Evolutionary conservation across 2,329 filamentous ascomycete genomes (phyloP).

Genomic region (Neofusicoccum sp.): DNA sequence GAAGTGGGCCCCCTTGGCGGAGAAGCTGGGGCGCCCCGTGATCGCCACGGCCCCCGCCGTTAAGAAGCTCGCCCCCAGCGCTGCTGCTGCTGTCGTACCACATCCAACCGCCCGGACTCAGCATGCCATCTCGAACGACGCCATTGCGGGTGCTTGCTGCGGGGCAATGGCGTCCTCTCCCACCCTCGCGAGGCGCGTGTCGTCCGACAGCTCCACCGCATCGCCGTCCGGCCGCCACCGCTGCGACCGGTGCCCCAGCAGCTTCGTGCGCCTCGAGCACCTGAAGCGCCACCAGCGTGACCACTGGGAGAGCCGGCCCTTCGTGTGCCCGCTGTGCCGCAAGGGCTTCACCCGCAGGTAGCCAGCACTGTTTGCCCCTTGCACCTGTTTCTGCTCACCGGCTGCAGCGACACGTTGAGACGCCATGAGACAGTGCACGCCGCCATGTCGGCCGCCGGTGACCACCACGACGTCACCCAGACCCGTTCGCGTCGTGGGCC

Average conservation of each 20-base stretch:
- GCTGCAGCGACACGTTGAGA: background rate
- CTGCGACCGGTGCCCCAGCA: conserved; percentile 30
- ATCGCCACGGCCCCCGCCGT: background rate
- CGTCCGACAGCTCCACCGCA: background rate
- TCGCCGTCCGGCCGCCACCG: background rate
- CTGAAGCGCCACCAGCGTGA: conserved; percentile 43
- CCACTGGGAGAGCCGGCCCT: conserved; percentile 42
- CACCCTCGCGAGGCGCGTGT: background rate
- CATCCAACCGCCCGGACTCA: background rate
- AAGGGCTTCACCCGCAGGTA: conserved; percentile 44
- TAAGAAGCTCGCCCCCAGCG: too few species aligned
- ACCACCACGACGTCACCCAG: background rate
- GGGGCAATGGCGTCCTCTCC: background rate
- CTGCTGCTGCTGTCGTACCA: background rate
- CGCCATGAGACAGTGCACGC: background rate
- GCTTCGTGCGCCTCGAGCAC: conserved; percentile 41
- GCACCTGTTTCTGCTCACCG: background rate
- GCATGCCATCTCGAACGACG: background rate
- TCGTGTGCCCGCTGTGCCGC: conserved; percentile 39
- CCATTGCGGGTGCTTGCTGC: background rate
- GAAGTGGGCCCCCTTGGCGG: background rate
- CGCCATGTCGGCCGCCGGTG: background rate
- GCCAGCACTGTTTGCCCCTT: background rate
- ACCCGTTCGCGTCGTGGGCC: background rate
- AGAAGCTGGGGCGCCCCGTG: background rate